phyloP scores from a whole-genome alignment of 1,139 yeast species.

The Taphrina communis region DNA sequence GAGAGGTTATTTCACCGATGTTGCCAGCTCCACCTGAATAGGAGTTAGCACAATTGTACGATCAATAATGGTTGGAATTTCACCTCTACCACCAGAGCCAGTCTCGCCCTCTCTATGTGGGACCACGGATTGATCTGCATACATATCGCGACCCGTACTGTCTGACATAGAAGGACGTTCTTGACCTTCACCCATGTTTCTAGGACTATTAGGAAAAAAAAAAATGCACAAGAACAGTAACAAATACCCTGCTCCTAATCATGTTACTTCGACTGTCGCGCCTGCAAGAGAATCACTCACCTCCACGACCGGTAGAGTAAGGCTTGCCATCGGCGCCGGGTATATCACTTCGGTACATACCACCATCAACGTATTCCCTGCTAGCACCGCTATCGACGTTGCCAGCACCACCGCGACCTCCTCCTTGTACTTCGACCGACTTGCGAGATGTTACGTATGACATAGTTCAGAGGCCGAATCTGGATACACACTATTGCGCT shows the following conservation, averaged over 20 bases:
- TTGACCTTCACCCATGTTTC: constrained; percentile 24
- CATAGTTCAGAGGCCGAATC: background rate
- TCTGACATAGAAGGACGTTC: background rate
- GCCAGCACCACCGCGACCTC: constrained; percentile 28
- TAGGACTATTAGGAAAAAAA: background rate
- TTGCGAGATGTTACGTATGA: background rate
- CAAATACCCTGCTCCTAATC: constrained; percentile 45
- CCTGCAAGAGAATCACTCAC: background rate
- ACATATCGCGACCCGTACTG: constrained; percentile 5
- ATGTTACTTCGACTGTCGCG: background rate
- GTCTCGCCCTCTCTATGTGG: constrained; percentile 1
- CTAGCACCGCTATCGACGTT: background rate
- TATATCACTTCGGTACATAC: constrained; percentile 8
- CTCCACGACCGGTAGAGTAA: constrained; percentile 28
- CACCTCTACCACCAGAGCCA: constrained; percentile 29
- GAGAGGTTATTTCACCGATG: constrained; percentile 20
- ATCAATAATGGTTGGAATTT: background rate
- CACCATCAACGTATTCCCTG: constrained; percentile 27
- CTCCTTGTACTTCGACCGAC: constrained; percentile 21
- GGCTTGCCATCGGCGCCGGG: constrained; percentile 27
- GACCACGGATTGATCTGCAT: constrained; percentile 16
- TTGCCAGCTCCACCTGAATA: constrained; percentile 21
- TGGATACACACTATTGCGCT: too few relatives aligned
- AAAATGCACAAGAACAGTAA: too few relatives aligned
- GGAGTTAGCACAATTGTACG: background rate